Percentiles rank a stretch among this genome's conserved stretches.
Evolutionary conservation across 2,329 filamentous ascomycete species (phyloP).

Genomic region (Aspergillus sp.): DNA sequence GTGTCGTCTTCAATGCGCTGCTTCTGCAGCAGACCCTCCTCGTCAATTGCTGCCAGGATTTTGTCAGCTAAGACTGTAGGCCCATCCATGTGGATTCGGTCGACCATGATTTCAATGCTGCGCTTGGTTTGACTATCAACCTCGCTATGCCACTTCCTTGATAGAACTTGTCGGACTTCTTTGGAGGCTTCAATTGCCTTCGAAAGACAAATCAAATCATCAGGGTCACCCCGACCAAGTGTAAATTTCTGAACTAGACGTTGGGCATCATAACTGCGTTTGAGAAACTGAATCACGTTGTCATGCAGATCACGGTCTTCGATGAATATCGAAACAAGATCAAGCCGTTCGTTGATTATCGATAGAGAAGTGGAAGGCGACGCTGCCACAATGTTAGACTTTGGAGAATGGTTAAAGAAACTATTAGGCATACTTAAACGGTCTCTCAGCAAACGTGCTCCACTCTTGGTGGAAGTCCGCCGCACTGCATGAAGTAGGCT

Average conservation of each 20-base stretch:
- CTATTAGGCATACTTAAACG: constrained; percentile 65
- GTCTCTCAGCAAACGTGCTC: constrained; percentile 77
- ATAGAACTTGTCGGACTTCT: constrained; percentile 55
- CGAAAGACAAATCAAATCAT: constrained; percentile 82
- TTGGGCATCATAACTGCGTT: constrained; percentile 79
- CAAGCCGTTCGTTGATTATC: constrained; percentile 75
- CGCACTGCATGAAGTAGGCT: constrained; percentile 89
- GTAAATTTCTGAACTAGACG: constrained; percentile 93
- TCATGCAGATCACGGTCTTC: constrained; percentile 68
- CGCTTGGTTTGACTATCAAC: constrained; percentile 24
- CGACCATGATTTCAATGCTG: constrained; percentile 34
- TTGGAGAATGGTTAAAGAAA: background rate
- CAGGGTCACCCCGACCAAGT: constrained; percentile 84
- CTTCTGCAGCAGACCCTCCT: constrained; percentile 81
- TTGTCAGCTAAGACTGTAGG: constrained; percentile 68
- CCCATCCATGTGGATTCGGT: constrained; percentile 55
- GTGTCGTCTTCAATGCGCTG: constrained; percentile 76
- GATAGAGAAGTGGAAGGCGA: constrained; percentile 85
- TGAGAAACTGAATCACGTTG: constrained; percentile 66
- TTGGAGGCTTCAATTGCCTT: constrained; percentile 76
- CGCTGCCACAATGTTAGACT: constrained; percentile 42
- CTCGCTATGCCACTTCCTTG: constrained; percentile 22
- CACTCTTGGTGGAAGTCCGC: constrained; percentile 87
- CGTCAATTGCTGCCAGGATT: constrained; percentile 82
- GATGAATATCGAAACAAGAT: constrained; percentile 77